Conservation (phyloP, 768 basidiomycete genomes). For the Gloeophyllum trabeum region DNA sequence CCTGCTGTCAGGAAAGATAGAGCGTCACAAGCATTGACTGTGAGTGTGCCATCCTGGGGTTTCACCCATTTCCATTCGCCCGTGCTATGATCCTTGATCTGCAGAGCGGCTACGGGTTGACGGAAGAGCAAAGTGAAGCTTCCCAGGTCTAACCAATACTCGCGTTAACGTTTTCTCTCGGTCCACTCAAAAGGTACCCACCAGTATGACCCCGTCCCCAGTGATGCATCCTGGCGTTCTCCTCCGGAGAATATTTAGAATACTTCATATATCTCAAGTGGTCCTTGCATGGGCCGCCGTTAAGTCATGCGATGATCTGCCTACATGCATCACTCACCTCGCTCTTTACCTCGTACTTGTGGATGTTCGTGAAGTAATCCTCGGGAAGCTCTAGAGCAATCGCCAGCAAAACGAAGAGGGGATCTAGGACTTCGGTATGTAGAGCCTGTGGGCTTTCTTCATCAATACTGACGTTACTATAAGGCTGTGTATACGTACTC, state of each 20-base stretch:
- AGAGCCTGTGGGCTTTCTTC: no score
- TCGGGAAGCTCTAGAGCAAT: conserved; percentile 41
- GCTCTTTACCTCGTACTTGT: conserved; percentile 32
- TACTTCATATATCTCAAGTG: conserved; percentile 48
- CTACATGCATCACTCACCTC: no score
- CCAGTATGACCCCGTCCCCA: conserved; percentile 35
- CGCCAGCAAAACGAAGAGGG: conserved; percentile 33
- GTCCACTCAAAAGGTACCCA: no score
- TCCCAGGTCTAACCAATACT: conserved; percentile 25
- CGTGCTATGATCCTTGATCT: conserved; percentile 34
- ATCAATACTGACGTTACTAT: no score
- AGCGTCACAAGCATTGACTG: conserved; percentile 40
- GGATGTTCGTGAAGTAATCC: conserved; percentile 33
- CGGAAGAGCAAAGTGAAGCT: conserved; percentile 41
- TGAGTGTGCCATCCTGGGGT: conserved; percentile 34
- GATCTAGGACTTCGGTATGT: conserved; percentile 35
- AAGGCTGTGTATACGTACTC: no score
- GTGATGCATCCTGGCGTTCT: conserved; percentile 23
- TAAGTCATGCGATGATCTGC: no score
- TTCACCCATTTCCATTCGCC: conserved; percentile 46
- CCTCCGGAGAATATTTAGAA: conserved; percentile 27
- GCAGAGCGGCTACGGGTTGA: conserved; percentile 42
- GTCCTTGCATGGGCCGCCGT: no score
- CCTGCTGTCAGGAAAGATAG: conserved; percentile 35
- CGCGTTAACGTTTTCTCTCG: no score